These are phyloP conservation scores for Arthrobotrys conoides DNA, from an alignment of 2,329 filamentous ascomycete species.

Conservation along the genomic window DNA sequence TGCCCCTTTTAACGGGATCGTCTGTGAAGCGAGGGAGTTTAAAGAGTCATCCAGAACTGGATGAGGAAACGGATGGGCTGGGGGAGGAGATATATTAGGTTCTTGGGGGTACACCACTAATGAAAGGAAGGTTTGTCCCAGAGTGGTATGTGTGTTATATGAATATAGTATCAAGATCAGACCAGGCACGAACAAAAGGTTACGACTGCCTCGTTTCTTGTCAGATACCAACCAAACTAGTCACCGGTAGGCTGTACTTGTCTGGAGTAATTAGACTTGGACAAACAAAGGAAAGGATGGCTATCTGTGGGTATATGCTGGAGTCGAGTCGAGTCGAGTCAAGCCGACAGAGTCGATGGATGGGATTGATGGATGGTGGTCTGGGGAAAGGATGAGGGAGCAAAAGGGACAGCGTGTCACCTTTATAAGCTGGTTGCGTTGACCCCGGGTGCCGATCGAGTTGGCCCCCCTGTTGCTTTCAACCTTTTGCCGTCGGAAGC, in stretches of 20 bases:
- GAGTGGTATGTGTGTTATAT: neutral
- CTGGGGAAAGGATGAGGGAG: constrained; percentile 18
- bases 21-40: constrained; percentile 20
- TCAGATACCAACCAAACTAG: constrained; percentile 15
- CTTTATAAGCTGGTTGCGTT: constrained; percentile 56
- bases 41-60: constrained; percentile 20
- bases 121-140: neutral
- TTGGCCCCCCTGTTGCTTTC: constrained; percentile 21
- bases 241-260: constrained; percentile 23
- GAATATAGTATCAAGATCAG: neutral
- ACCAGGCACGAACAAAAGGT: constrained; percentile 1
- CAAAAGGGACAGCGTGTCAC: constrained; percentile 50
- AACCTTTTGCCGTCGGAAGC: constrained; percentile 58
- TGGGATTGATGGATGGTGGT: neutral
- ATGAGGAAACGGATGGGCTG: constrained; percentile 3
- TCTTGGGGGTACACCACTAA: neutral
- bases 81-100: constrained; percentile 7
- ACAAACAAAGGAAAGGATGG: constrained; percentile 16
- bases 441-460: constrained; percentile 32
- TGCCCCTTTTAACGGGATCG: constrained; percentile 32
- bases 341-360: neutral
- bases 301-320: neutral
- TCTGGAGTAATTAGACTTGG: constrained; percentile 5
- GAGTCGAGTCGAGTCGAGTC: neutral
- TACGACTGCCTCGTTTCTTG: constrained; percentile 16